Conservation (phyloP, 495 filamentous ascomycete species). For the Trichocladium antarcticum region DNA sequence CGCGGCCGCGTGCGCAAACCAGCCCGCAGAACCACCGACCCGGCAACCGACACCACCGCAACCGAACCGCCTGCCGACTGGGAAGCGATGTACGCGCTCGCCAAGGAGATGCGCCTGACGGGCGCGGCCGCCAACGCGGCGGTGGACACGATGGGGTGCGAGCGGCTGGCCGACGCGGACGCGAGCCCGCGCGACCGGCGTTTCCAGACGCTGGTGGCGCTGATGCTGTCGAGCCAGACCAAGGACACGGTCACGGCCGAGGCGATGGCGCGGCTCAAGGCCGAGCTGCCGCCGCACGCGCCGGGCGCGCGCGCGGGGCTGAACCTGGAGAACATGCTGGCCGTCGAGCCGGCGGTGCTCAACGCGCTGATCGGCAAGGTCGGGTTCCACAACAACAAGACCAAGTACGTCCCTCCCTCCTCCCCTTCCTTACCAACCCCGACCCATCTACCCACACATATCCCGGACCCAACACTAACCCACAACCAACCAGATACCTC, state of each 20-base stretch:
- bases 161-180: conserved; percentile 51
- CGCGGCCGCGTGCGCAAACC: conserved; percentile 47
- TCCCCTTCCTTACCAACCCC: background rate
- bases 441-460: background rate
- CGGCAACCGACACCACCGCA: conserved; percentile 41
- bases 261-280: conserved; percentile 70
- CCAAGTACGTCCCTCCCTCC: conserved; percentile 36
- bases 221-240: conserved; percentile 96
- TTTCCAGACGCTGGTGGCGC: conserved; percentile 80
- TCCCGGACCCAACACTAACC: background rate
- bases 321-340: conserved; percentile 68
- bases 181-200: conserved; percentile 54
- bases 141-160: conserved; percentile 97
- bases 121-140: conserved; percentile 58
- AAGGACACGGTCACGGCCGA: conserved; percentile 89
- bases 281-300: conserved; percentile 48
- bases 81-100: conserved; percentile 69
- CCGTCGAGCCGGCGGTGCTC: conserved; percentile 53
- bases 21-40: conserved; percentile 50
- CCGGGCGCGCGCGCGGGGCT: conserved; percentile 38
- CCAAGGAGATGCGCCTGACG: conserved; percentile 64
- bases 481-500: conserved; percentile 45
- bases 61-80: conserved; percentile 66
- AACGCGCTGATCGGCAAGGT: conserved; percentile 74
- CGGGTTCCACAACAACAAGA: conserved; percentile 96